Evolutionary conservation across 1,284 basidiomycete genomes (phyloP).

Genomic region (Gymnopus androsaceus): DNA sequence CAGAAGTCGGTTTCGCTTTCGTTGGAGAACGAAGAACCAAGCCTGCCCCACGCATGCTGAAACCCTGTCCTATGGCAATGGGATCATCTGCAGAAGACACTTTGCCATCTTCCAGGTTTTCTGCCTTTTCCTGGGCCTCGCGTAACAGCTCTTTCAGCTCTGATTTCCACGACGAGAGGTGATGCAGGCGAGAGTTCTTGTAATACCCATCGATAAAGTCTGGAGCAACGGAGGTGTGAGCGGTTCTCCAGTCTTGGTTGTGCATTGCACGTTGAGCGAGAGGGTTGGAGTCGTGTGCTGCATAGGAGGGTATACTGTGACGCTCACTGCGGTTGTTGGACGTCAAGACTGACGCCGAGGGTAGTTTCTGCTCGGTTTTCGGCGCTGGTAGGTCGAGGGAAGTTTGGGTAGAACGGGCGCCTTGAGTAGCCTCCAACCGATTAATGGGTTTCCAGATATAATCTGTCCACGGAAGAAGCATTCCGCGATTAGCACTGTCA

Average conservation of each 20-base stretch:
- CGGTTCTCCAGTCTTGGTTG: slow-evolving; percentile 80
- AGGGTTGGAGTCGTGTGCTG: slow-evolving; percentile 64
- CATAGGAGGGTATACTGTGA: slow-evolving; percentile 60
- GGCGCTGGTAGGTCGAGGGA: slow-evolving; percentile 24
- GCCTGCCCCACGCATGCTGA: slow-evolving; percentile 64
- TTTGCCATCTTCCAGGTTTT: slow-evolving; percentile 34
- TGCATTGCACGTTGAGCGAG: slow-evolving; percentile 77
- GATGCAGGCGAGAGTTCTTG: slow-evolving; percentile 89
- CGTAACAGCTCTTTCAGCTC: slow-evolving; percentile 83
- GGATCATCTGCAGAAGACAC: slow-evolving; percentile 18
- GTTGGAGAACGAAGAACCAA: slow-evolving; percentile 49
- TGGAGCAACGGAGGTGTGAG: slow-evolving; percentile 84
- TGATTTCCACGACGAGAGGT: slow-evolving; percentile 91
- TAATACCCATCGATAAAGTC: slow-evolving; percentile 92
- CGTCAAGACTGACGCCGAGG: not conserved
- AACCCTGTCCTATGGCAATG: slow-evolving; percentile 25
- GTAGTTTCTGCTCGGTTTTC: not conserved
- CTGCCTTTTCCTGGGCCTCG: slow-evolving; percentile 75
- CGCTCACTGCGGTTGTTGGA: slow-evolving; percentile 23
- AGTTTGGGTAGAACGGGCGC: slow-evolving; percentile 40
- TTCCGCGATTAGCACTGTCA: slow-evolving; percentile 67
- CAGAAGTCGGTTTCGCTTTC: slow-evolving; percentile 30
- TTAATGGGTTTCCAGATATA: slow-evolving; percentile 58
- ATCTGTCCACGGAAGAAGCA: slow-evolving; percentile 77
- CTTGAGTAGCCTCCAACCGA: slow-evolving; percentile 51